A percentile compares a stretch with the other conserved stretches of the same genome.
Conservation (phyloP, 1,139 yeast species). For the Hyphopichia fennica region DNA sequence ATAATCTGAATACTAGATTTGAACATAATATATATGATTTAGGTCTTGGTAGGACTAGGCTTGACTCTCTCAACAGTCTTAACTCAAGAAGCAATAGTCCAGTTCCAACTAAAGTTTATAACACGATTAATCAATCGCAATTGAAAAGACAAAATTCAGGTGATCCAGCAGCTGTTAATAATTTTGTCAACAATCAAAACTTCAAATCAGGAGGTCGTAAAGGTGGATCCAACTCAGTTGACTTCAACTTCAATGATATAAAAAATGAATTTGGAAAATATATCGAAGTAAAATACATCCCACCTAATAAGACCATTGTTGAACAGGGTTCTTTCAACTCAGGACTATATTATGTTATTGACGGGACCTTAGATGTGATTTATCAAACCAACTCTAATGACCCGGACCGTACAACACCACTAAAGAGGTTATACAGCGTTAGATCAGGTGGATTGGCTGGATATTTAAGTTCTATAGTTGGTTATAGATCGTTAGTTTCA, state of each 20-base stretch:
- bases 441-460: conserved; percentile 86
- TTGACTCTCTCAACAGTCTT: conserved; percentile 19
- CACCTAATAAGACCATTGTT: conserved; percentile 57
- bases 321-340: conserved; percentile 65
- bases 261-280: conserved; percentile 65
- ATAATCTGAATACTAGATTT: not conserved
- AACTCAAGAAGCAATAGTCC: conserved; percentile 14
- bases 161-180: conserved; percentile 6
- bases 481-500: conserved; percentile 75
- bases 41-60: conserved; percentile 15
- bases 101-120: conserved; percentile 26
- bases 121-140: conserved; percentile 26
- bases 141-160: conserved; percentile 6
- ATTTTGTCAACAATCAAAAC: not conserved
- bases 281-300: conserved; percentile 56
- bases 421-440: conserved; percentile 52
- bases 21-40: conserved; percentile 17
- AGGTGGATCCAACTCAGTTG: conserved; percentile 1
- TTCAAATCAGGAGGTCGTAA: not conserved
- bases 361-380: conserved; percentile 70
- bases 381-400: conserved; percentile 21
- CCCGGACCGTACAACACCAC: conserved; percentile 20
- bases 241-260: conserved; percentile 47
- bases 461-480: conserved; percentile 76
- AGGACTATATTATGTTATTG: conserved; percentile 78